Evolutionary conservation across 2,329 filamentous ascomycete genomes (phyloP), one percentile per base, ranked within the genome.

Genomic region (Aspergillus chevalieri): DNA sequence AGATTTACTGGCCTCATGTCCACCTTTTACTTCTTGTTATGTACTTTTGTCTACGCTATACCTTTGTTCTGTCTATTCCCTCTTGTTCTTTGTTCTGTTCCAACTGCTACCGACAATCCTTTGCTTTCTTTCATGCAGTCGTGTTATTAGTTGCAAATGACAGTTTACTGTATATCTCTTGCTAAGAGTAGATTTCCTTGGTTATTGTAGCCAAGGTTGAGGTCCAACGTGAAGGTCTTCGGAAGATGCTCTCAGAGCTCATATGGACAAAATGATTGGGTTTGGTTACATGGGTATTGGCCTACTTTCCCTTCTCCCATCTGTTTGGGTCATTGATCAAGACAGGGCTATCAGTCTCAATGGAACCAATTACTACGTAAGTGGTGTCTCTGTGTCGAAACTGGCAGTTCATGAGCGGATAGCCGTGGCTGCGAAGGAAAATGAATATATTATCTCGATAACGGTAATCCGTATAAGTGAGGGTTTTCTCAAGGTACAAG

Each of bases 41-140:
- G 65, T 69, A 68, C 62, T 67, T 63, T 63, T 63, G 60, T 56
- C 63, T 61, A 66, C 59, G 62, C 58, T 67, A 65, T 65, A 65
- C 63, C 63, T 66, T 58, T 56, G 56, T 59, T 55, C 55, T 53
- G 49, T 56, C 54, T 45, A 26, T 34, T 45, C 26, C 43, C 3
- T 26, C 19, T 21, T 44, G 14, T 44, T 30, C 26, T 24, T 36
- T 15, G 24, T 34, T 34, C 4, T 28, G 24, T 45, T 45, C 24
- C 21, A 15, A 30, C 24, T 44, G 42, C 21, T 17, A 26, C 42
- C 42, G 24, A 44, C 42, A 14, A 44, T 44, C 42, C 14, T 44
- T 44, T 19, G 42, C 24, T 21, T 26, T 28, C 26, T 26, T 44
- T 17, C 42, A 28, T 44, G 9, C n/a, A 39, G 36, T 39, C 19